These are phyloP conservation scores for Trametes punicea DNA, from an alignment of 768 basidiomycete species.

Conservation along the genomic window DNA sequence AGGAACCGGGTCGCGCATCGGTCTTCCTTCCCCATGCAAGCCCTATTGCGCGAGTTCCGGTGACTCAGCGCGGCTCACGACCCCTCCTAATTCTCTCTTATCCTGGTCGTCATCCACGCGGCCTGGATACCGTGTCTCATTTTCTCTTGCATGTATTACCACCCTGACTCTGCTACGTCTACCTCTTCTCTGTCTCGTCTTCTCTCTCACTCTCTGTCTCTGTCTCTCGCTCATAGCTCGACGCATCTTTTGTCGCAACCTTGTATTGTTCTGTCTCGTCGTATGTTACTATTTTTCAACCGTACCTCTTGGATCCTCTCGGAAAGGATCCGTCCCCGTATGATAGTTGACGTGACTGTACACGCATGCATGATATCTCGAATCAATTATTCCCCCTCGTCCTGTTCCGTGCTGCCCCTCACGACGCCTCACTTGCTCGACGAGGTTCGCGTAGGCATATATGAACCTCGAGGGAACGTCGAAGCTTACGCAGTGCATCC, in stretches of 20 bases:
- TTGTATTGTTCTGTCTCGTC: conserved; percentile 16
- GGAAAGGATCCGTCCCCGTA: conserved; percentile 10
- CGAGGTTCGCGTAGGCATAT: no score
- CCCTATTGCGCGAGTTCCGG: conserved; percentile 22
- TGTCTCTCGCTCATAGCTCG: conserved; percentile 8
- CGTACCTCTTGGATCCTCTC: conserved; percentile 12
- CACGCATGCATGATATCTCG: conserved; percentile 3
- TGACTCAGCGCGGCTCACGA: conserved; percentile 5
- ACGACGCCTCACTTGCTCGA: no score
- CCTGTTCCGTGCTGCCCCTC: background rate
- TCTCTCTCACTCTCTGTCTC: conserved; percentile 4
- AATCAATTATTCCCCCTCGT: background rate
- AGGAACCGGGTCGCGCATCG: conserved; percentile 20
- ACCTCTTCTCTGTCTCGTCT: background rate
- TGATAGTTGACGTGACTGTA: conserved; percentile 15
- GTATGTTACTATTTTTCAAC: conserved; percentile 8
- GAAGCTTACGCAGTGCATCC: no score
- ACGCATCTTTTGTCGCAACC: conserved; percentile 15
- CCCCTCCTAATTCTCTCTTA: background rate
- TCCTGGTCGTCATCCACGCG: background rate
- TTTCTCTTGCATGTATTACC: conserved; percentile 21
- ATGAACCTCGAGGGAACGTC: no score
- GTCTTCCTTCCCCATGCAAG: conserved; percentile 20
- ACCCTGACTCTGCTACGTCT: conserved; percentile 18
- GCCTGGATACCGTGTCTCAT: background rate